A percentile compares a stretch with the other conserved stretches of the same genome.
phyloP scores from a whole-genome alignment of 139 green algal species.

The Gonium pectorale region DNA sequence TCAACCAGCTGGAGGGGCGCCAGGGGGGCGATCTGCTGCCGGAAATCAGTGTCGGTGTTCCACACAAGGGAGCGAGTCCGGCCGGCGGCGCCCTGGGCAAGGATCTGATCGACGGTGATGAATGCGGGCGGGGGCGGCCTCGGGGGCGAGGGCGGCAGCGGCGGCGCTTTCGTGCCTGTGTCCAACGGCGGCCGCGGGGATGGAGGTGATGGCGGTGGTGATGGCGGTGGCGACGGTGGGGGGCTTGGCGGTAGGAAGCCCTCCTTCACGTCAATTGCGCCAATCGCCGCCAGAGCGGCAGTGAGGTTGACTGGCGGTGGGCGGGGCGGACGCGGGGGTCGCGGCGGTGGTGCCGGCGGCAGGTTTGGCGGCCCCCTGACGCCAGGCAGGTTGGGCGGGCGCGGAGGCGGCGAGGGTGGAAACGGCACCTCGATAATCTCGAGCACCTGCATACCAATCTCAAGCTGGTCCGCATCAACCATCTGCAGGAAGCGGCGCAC shows the following conservation, averaged over 20 bases:
- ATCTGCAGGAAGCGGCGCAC: no score
- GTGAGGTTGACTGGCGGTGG: slow-evolving; percentile 17
- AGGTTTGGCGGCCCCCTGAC: background rate
- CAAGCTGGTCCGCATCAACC: background rate
- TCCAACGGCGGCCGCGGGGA: background rate
- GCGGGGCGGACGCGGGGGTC: background rate
- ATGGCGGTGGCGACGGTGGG: background rate
- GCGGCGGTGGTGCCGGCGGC: background rate
- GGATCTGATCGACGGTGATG: background rate
- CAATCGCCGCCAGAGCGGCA: background rate
- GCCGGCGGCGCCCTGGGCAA: background rate
- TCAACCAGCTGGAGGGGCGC: slow-evolving; percentile 10
- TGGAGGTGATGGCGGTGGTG: background rate
- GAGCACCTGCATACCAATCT: background rate
- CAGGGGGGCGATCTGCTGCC: background rate
- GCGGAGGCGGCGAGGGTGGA: slow-evolving; percentile 9
- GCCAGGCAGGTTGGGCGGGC: background rate
- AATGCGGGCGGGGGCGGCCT: background rate
- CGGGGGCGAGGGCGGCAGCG: background rate
- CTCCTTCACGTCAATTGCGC: background rate
- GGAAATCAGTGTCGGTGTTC: slow-evolving; percentile 1
- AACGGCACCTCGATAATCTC: background rate
- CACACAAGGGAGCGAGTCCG: background rate
- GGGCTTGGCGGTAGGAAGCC: background rate
- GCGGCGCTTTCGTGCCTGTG: background rate